Base-by-base conservation (phyloP, 306 rosid genomes). In the Hippophae tibetana region DNA sequence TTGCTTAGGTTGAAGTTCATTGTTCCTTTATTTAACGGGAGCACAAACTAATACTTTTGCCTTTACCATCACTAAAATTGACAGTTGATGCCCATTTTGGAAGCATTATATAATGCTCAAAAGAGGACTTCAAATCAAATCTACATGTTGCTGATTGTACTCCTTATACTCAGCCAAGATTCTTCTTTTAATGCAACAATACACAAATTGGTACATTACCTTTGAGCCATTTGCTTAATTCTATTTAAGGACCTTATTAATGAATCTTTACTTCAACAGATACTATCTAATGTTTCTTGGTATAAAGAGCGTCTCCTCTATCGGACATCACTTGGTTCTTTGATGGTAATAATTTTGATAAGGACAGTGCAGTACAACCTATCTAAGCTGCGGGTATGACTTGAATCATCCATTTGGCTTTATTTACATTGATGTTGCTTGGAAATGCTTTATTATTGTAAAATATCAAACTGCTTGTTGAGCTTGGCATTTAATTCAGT, bases 161-260 rank as follows among this genome's bases (percentile, higher is more conserved):
- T 86, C 75, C 94, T 93, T 68, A 93, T 93, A 73, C 95, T 93
- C 45, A 93, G 97, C 69, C 99, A 93, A 78, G 99, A 93, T 82
- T 89, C 95, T 68, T 82, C 99, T 57, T 88, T 93, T 72, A 93
- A 89, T 82, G 89, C 97, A 46, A 89, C 94, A 85, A 88, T 86
- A 82, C 95, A 93, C 84, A 93, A 88, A 74, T 74, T 88, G 94
- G 99, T 93, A 76, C 77, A 70, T 57, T 41, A 6, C 26, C 6
- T 63, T 45, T 43, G 47, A 42, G 59, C 66, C 65, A 50, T 62
- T 48, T 18, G 42, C 60, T 12, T 31, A 52, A 44, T 43, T 5
- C 23, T 50, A 61, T 61, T 63, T 50, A 44, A 47, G 54, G 73
- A 47, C 62, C 60, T 56, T 75, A 54, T 64, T 79, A 59, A 72